Evolutionary conservation across 148 eudicot species (phyloP), one percentile per base, ranked within the genome.

Genomic region (Agrostemma githago): DNA sequence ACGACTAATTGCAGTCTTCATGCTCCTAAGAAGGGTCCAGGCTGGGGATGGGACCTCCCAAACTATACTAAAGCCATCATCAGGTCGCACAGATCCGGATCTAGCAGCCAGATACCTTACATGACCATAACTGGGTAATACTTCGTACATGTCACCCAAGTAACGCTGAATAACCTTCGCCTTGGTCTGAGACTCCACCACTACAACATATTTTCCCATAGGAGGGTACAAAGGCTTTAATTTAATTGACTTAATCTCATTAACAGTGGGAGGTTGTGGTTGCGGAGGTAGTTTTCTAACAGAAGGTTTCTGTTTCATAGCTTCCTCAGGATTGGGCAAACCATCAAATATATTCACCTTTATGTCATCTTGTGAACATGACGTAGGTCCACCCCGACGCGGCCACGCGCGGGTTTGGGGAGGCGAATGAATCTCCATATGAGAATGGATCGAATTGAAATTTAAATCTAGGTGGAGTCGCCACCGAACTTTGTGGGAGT

Each of bases 21-120:
- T 95, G 80, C 90, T 86, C 84, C 89, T 95, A 61, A 95, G 93
- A 87, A 92, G 99, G 82, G 97, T 86, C 91, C 92, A 88, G 37
- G 99, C 97, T 79, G 96, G 75, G 79, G 99, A 83, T 72, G 96
- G 94, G 42, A 95, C 99, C 82, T 95, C 99, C 99, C 99, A 95
- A 48, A 95, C 90, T 96, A 95, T 92, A 75, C 96, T 89, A 75
- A 95, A 95, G 83, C 89, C 97, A n/a, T 95, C 93, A 73, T 90
- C 88, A 66, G 96, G 99, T 78, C 92, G 86, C 40, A 95, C 97
- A 75, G 99, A 92, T 68, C 99, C 99, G 40, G 97, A 90, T 83
- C 92, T 86, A 21, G 94, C 89, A 74, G 99, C 97, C 91, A 95
- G 86, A 78, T 95, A 97, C 81, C 99, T 87, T 34, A 95, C 92